Conservation (phyloP, 208 protist genomes). For the Wallacemonas collosoma region DNA sequence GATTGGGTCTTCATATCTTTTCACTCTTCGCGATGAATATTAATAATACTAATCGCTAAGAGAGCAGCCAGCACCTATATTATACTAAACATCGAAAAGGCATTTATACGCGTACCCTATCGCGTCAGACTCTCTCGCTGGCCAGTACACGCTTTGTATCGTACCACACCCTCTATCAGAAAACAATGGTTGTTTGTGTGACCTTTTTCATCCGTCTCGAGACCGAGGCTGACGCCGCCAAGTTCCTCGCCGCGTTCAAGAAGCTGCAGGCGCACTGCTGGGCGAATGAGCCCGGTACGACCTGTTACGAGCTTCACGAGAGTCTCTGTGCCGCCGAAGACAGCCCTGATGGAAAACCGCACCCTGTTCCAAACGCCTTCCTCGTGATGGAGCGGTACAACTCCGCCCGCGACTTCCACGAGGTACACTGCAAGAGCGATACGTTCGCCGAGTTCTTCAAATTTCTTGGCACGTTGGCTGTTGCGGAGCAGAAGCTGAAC, state of each 20-base stretch:
- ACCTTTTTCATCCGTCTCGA: constrained; percentile 55
- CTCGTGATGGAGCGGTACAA: constrained; percentile 67
- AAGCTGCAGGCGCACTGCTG: constrained; percentile 42
- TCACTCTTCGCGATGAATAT: not conserved
- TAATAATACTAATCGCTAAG: too few species aligned
- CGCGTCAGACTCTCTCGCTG: too few species aligned
- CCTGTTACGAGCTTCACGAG: constrained; percentile 73
- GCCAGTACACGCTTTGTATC: too few species aligned
- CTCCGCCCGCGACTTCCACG: constrained; percentile 32
- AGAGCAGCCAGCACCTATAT: too few species aligned
- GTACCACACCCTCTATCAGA: not conserved
- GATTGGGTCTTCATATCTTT: not conserved
- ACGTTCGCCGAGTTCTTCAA: constrained; percentile 38
- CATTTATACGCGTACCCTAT: not conserved
- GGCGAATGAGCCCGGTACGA: constrained; percentile 59
- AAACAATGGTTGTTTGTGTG: constrained; percentile 54
- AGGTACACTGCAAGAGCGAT: constrained; percentile 50
- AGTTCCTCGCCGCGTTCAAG: constrained; percentile 50
- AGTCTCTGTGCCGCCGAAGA: constrained; percentile 32
- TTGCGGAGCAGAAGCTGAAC: constrained; percentile 30
- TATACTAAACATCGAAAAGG: not conserved
- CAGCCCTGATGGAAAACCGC: constrained; percentile 14
- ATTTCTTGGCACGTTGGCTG: constrained; percentile 26
- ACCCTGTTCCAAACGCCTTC: constrained; percentile 30
- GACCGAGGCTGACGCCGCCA: constrained; percentile 29